These are phyloP conservation scores for Gossypium ekmanianum DNA, from an alignment of 345 rosid genomes.

Conservation along the genomic window DNA sequence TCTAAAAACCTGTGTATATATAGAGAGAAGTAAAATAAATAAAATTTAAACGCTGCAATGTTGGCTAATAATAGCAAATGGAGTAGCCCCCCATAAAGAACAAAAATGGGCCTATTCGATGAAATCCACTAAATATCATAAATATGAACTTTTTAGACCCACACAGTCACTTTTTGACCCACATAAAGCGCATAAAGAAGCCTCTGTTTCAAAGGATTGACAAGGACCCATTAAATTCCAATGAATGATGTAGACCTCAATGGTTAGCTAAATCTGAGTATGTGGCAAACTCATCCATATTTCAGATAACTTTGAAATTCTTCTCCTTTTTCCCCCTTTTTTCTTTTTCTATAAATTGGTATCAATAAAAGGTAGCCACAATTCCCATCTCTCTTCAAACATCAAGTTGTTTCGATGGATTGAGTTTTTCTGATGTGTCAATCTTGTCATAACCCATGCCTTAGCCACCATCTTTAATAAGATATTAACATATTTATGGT, in stretches of 20 bases:
- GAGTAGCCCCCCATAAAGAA: background rate
- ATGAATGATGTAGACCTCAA: background rate
- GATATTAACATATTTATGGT: background rate
- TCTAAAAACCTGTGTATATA: too few relatives aligned
- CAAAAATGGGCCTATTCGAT: background rate
- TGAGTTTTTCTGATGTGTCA: background rate
- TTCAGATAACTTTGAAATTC: slow-evolving; percentile 4
- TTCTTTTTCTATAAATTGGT: too few relatives aligned
- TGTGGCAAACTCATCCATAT: slow-evolving; percentile 16
- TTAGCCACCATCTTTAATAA: background rate
- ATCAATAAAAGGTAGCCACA: background rate
- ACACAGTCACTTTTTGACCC: background rate
- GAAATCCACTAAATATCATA: background rate
- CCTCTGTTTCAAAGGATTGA: background rate
- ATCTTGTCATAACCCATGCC: background rate
- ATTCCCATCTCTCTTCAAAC: background rate
- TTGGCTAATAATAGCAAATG: background rate
- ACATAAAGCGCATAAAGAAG: background rate
- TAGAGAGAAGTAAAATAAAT: too few relatives aligned
- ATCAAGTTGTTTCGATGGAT: background rate
- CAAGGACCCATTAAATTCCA: background rate
- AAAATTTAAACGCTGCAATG: too few relatives aligned
- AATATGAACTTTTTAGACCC: background rate
- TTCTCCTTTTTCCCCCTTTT: background rate
- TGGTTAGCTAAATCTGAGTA: background rate